Evolutionary conservation across 2,329 filamentous ascomycete genomes (phyloP).

Genomic region (Claviceps africana): DNA sequence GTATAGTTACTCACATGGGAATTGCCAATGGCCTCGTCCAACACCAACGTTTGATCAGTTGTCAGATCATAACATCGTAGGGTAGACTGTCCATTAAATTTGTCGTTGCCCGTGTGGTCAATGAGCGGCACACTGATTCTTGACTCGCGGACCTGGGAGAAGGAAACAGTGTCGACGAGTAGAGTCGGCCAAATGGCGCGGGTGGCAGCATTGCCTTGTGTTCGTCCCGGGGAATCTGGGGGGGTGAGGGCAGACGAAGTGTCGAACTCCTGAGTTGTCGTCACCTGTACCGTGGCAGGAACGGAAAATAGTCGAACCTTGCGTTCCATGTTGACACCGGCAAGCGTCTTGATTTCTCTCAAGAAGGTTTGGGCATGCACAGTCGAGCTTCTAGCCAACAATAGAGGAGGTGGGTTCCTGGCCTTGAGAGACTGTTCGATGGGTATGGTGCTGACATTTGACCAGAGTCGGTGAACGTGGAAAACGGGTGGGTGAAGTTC

Average conservation of each 20-base stretch:
- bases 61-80: conserved; percentile 53
- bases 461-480: conserved; percentile 66
- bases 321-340: conserved; percentile 51
- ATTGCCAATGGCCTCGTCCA: conserved; percentile 63
- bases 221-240: conserved; percentile 25
- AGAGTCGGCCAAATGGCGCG: conserved; percentile 26
- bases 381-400: conserved; percentile 57
- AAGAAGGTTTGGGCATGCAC: conserved; percentile 63
- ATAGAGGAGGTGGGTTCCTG: conserved; percentile 45
- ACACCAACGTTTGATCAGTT: conserved; percentile 62
- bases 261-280: conserved; percentile 18
- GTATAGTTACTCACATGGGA: conserved; percentile 41
- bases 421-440: conserved; percentile 47
- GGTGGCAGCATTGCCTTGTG: conserved; percentile 11
- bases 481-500: conserved; percentile 79
- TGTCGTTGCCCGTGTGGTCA: conserved; percentile 59
- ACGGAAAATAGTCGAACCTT: conserved; percentile 70
- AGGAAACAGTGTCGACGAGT: conserved; percentile 37
- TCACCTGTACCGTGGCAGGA: conserved; percentile 25
- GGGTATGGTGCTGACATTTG: conserved; percentile 40
- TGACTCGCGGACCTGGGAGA: conserved; percentile 25
- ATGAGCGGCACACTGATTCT: conserved; percentile 13
- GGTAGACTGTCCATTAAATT: conserved; percentile 62
- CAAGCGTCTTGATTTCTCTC: conserved; percentile 53
- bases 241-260: conserved; percentile 24